These are phyloP conservation scores for Lycium ferocissimum DNA, from an alignment of 257 asterid species.

Conservation along the genomic window DNA sequence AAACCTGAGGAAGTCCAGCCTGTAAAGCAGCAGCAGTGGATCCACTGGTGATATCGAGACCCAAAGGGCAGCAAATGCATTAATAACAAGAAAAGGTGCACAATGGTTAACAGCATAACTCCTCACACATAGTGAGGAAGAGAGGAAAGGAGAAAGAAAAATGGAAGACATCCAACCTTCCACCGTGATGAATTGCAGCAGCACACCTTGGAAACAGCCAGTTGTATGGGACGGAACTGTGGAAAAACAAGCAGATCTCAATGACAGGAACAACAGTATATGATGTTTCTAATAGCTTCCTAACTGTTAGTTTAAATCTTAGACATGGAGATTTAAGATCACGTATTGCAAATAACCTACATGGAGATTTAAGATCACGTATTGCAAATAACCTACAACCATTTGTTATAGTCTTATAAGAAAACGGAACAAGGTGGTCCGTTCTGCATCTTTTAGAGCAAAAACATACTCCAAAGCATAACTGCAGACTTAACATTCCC, in stretches of 20 bases:
- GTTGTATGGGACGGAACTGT: constrained; percentile 73
- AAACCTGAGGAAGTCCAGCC: constrained; percentile 96
- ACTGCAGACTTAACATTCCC: background rate
- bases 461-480: constrained; percentile 30
- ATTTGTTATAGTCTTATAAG: background rate
- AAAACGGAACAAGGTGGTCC: background rate
- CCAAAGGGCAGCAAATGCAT: constrained; percentile 29
- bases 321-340: background rate
- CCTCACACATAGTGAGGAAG: background rate
- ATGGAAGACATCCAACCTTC: constrained; percentile 64
- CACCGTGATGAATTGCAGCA: constrained; percentile 95
- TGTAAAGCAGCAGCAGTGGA: constrained; percentile 88
- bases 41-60: constrained; percentile 64
- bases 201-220: constrained; percentile 91
- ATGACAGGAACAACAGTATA: constrained; percentile 8
- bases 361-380: background rate
- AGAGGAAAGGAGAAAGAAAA: constrained; percentile 7
- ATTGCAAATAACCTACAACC: background rate
- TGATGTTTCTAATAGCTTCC: constrained; percentile 19
- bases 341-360: background rate
- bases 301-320: background rate
- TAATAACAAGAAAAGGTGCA: constrained; percentile 27
- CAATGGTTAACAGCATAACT: constrained; percentile 12
- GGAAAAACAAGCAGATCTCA: constrained; percentile 34
- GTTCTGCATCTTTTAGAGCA: background rate